These are phyloP conservation scores for Delonix regia DNA, from an alignment of 306 rosid species.

Conservation along the genomic window DNA sequence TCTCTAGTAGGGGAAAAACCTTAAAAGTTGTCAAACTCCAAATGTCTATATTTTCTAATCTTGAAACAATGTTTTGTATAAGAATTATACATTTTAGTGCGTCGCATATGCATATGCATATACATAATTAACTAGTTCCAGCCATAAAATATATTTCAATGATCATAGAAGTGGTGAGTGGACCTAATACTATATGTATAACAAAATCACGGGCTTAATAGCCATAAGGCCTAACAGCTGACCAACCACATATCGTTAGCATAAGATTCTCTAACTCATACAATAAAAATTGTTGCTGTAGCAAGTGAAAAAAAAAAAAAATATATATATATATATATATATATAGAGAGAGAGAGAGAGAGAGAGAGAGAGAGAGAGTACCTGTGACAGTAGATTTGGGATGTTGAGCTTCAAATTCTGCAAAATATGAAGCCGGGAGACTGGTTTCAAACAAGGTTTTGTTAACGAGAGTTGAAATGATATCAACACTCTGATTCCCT, in stretches of 20 bases:
- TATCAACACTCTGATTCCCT: constrained; percentile 28
- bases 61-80: too few relatives aligned
- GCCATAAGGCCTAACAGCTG: too few relatives aligned
- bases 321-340: background rate
- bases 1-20: too few relatives aligned
- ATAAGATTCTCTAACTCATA: too few relatives aligned
- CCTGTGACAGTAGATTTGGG: constrained; percentile 39
- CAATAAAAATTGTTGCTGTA: background rate
- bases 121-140: background rate
- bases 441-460: constrained; percentile 48
- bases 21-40: too few relatives aligned
- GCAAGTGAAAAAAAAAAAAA: background rate
- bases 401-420: constrained; percentile 29
- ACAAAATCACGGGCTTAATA: too few relatives aligned
- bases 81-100: too few relatives aligned
- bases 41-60: too few relatives aligned
- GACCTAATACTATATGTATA: too few relatives aligned
- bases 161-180: background rate
- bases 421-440: constrained; percentile 27
- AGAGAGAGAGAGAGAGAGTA: background rate
- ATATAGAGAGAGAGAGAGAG: too few relatives aligned
- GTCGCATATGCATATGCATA: too few relatives aligned
- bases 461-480: constrained; percentile 42
- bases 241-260: too few relatives aligned
- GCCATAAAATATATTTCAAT: background rate